A percentile compares a stretch with the other conserved stretches of the same genome.
Conservation (phyloP, 2,329 filamentous ascomycete species). For the Monilinia vaccinii-corymbosi region DNA sequence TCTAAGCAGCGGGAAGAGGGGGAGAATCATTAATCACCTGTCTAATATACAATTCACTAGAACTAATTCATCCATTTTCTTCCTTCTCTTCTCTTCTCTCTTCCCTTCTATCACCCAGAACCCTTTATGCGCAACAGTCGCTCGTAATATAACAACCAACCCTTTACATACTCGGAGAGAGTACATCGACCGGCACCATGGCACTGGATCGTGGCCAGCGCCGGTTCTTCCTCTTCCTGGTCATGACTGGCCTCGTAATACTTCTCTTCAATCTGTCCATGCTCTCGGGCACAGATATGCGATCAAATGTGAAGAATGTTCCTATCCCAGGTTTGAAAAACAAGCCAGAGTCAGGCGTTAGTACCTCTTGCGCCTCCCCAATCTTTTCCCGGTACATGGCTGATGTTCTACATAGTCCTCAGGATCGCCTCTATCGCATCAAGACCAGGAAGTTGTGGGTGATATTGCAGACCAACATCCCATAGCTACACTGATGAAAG, state of each 20-base stretch:
- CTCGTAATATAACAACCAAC: no score
- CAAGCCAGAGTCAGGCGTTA: conserved; percentile 14
- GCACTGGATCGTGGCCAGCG: conserved; percentile 21
- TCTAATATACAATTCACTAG: no score
- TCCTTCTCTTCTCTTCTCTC: no score
- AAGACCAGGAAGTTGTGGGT: conserved; percentile 18
- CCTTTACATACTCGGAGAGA: background rate
- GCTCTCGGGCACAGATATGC: conserved; percentile 22
- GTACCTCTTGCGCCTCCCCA: background rate
- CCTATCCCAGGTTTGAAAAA: conserved; percentile 15
- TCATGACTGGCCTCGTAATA: conserved; percentile 16
- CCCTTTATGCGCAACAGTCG: background rate
- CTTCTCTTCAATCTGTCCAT: conserved; percentile 24
- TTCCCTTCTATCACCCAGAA: background rate
- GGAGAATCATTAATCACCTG: no score
- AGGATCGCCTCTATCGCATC: conserved; percentile 21
- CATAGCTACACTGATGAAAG: conserved; percentile 26
- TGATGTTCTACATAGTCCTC: conserved; percentile 15
- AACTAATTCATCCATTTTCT: no score
- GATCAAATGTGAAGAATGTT: conserved; percentile 22
- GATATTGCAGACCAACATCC: conserved; percentile 25
- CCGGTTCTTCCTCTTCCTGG: conserved; percentile 21
- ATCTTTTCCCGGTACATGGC: background rate
- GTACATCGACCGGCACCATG: conserved; percentile 13
- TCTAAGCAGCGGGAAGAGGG: no score